These are phyloP conservation scores for Cryphonectria japonica DNA, from an alignment of 2,329 filamentous ascomycete species.

Conservation along the genomic window DNA sequence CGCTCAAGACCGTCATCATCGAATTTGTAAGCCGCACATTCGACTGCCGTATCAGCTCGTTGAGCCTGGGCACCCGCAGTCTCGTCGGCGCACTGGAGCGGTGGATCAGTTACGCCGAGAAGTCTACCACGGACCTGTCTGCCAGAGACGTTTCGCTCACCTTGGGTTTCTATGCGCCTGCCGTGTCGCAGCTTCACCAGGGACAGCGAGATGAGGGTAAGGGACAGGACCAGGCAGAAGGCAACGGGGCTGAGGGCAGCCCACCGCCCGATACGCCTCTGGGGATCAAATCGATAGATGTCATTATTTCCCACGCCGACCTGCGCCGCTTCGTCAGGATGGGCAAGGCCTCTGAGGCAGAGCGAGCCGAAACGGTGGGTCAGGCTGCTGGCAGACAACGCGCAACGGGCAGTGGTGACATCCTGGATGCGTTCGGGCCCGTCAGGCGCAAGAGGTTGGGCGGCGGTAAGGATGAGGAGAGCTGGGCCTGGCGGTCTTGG, in stretches of 20 bases:
- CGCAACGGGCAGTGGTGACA: neutral
- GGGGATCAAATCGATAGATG: constrained; percentile 52
- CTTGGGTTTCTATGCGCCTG: constrained; percentile 53
- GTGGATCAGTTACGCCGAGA: constrained; percentile 50
- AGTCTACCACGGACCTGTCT: constrained; percentile 40
- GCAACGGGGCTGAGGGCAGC: constrained; percentile 22
- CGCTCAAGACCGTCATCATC: constrained; percentile 53
- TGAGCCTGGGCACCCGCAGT: constrained; percentile 55
- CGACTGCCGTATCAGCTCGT: constrained; percentile 58
- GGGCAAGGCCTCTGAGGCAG: constrained; percentile 39
- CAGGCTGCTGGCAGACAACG: constrained; percentile 39
- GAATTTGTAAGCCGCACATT: constrained; percentile 58
- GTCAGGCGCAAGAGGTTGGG: constrained; percentile 50
- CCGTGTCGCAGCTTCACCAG: constrained; percentile 2
- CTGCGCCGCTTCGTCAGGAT: constrained; percentile 50
- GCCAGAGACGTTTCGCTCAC: constrained; percentile 55
- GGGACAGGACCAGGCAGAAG: constrained; percentile 14
- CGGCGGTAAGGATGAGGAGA: constrained; percentile 53
- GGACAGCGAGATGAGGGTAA: neutral
- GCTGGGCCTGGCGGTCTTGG: constrained; percentile 53
- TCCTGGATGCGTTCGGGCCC: neutral
- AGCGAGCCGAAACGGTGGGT: neutral
- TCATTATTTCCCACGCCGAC: constrained; percentile 55
- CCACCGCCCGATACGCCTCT: constrained; percentile 22
- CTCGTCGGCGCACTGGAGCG: constrained; percentile 55